phyloP scores from a whole-genome alignment of 805 yeast species.

The Priceomyces carsonii region DNA sequence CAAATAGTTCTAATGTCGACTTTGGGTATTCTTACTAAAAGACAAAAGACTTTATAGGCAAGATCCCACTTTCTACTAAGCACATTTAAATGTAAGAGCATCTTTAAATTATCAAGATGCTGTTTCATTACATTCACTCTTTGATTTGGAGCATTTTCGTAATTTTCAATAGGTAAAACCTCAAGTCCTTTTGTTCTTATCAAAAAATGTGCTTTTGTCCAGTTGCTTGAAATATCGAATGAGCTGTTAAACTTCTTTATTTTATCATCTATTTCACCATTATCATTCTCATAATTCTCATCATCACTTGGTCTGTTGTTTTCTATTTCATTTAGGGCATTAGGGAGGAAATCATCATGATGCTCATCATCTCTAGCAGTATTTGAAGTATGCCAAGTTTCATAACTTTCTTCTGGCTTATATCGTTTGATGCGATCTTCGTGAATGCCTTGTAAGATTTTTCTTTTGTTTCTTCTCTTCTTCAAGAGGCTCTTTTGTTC shows the following conservation, averaged over 20 bases:
- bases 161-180: conserved; percentile 17
- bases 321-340: no score
- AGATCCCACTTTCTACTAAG: conserved; percentile 51
- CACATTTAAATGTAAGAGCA: conserved; percentile 51
- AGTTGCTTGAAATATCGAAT: conserved; percentile 19
- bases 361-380: conserved; percentile 5
- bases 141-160: conserved; percentile 6
- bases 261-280: conserved; percentile 8
- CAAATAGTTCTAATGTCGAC: conserved; percentile 60
- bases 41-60: conserved; percentile 54
- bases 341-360: no score
- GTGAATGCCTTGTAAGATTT: conserved; percentile 22
- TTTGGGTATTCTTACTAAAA: conserved; percentile 47
- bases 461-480: conserved; percentile 10
- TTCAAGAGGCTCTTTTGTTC: conserved; percentile 11
- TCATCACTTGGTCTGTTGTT: conserved; percentile 6
- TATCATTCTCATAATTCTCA: conserved; percentile 6
- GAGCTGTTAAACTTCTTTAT: conserved; percentile 14
- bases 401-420: conserved; percentile 35
- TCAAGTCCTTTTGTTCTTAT: conserved; percentile 24
- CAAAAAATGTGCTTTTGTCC: conserved; percentile 20
- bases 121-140: conserved; percentile 15
- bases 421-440: conserved; percentile 24
- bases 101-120: conserved; percentile 36
- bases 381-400: conserved; percentile 29